phyloP scores from a whole-genome alignment of 2,329 filamentous ascomycete species.

The Penicillium freii region DNA sequence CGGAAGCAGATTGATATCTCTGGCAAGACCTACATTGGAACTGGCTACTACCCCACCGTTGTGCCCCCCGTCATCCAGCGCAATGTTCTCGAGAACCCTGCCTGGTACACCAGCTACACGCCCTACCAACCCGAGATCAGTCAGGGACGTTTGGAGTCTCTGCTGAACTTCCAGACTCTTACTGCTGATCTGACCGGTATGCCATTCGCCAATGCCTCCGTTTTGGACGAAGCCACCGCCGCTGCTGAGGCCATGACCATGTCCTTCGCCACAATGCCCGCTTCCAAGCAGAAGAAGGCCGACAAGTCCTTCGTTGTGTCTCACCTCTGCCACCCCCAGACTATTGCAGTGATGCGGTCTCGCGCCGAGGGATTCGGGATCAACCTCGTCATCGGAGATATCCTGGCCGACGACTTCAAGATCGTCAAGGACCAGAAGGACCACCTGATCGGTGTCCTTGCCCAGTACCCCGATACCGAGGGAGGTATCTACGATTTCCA shows the following conservation, averaged over 20 bases:
- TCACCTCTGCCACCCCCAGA: constrained; percentile 78
- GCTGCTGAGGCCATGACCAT: constrained; percentile 96
- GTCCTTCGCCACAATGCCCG: constrained; percentile 72
- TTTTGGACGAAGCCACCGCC: constrained; percentile 87
- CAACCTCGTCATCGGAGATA: constrained; percentile 69
- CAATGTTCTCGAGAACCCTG: constrained; percentile 88
- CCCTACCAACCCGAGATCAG: constrained; percentile 98
- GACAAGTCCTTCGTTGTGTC: constrained; percentile 85
- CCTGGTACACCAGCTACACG: constrained; percentile 97
- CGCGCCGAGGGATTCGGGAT: constrained; percentile 91
- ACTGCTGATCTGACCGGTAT: constrained; percentile 84
- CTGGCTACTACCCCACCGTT: constrained; percentile 83
- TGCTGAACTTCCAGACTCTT: constrained; percentile 95
- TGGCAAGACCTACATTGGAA: constrained; percentile 70
- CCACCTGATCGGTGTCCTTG: constrained; percentile 81
- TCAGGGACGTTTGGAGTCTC: constrained; percentile 85
- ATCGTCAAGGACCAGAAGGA: constrained; percentile 72
- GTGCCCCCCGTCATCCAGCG: constrained; percentile 88
- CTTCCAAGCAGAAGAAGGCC: constrained; percentile 67
- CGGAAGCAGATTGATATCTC: constrained; percentile 60
- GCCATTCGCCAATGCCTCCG: constrained; percentile 83
- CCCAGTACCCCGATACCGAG: constrained; percentile 91
- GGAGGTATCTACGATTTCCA: constrained; percentile 76
- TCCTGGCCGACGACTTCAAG: constrained; percentile 63
- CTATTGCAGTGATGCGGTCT: constrained; percentile 76